Base-by-base conservation (phyloP, 441 rosid species). In the Adansonia rubrostipa region DNA sequence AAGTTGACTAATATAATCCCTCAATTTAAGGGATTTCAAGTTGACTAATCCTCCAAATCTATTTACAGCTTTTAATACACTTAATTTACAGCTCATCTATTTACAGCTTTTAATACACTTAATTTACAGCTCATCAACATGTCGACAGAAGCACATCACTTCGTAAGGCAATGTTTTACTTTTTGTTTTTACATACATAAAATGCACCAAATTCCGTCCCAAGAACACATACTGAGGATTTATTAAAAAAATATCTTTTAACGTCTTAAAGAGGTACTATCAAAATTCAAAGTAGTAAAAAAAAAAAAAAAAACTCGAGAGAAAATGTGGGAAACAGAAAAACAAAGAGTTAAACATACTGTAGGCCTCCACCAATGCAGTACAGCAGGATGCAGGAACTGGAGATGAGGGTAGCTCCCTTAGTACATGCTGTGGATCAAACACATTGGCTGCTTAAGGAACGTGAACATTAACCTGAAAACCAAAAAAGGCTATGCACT, bases 351-450 rank as follows among this genome's bases (percentile, higher is more conserved):
- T 70, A 61, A 80, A 86, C 97, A 85, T 83, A 96, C 99, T 90
- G 84, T 92, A 91, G 74, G 99, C 98, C 89, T 94, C 99, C 80
- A 96, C 84, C 86, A 96, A 84, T 57, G 97, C 98, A 82, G 97
- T 91, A 82, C 99, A 96, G 85, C 98, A 94, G 73, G 99, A 92
- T 77, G 94, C 98, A 42, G 98, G 96, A 84, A 96, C 98, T 64
- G 99, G 99, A 61, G 97, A 94, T 53, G 99, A 96, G 40, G 98
- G 99, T 78, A 96, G 84, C 89, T 96, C 99, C 89, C 99, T 89
- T 67, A 96, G 82, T 42, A 96, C 96, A 91, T 94, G 96, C 99
- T 94, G 92, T 82, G 84, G 56, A 83, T 79, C 48, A 80, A 68
- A 86, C 56, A 76, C 50, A 70, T 17, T 60, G 48, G 64, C 33